Evolutionary conservation across 2,329 filamentous ascomycete species (phyloP), one percentile per base, ranked within the genome.

Genomic region (Alternaria gansuensis): DNA sequence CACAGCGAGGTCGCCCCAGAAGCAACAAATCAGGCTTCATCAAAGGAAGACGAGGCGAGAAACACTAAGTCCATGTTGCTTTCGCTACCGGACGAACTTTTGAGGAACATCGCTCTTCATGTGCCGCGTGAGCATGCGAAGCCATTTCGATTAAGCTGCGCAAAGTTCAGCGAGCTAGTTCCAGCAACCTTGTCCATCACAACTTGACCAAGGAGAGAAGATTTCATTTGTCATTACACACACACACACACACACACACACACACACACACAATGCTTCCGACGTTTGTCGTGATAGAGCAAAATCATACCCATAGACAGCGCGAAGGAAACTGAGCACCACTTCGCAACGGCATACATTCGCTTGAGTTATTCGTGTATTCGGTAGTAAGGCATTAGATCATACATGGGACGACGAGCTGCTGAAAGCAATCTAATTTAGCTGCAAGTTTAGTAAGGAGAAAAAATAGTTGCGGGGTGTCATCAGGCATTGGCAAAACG

Each of bases 121-220:
- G 28, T 40, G 2, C 29, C 46, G 11, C 28, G 36, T 13, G 17
- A 45, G 13, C 34, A 57, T 3, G 23, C 44, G 11, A 17, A 41
- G n/a, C 55, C 51, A 21, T 37, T 51, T 10, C 54, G 51, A 14
- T 41, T 44, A n/a, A 59, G 55, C 46, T 50, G 39, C 43, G 21
- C 26, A 7, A 50, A 37, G 54, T 36, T 54, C n/a, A 29, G 48
- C 17, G n/a, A 41, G 28, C 33, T 43, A 14, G 40, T n/a, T 31
- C 13, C 33, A 40, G 40, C 45, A 39, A 21, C 39, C 26, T 26
- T 26, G 17, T 17, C 17, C 17, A 33, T 10, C 31, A 13, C 36
- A 8, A 29, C 33, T 28, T 39, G 33, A 50, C 11, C n/a, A 1
- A 4, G 2, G 2, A 1, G 1, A 28, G 4, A 21, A 39, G 3